Conservation (phyloP, 164 flowering plant species). For the Akebia trifoliata region DNA sequence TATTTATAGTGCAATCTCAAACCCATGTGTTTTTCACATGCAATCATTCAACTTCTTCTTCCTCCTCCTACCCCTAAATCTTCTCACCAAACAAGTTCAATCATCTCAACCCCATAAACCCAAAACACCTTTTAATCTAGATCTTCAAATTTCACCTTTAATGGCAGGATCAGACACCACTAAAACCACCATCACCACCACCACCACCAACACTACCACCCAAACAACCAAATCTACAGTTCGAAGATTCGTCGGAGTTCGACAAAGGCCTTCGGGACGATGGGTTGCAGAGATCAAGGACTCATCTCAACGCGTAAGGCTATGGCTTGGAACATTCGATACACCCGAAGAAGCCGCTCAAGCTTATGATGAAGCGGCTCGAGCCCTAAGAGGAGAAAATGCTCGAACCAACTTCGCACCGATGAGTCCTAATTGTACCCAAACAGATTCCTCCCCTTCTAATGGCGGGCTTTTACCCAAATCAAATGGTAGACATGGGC, state of each 20-base stretch:
- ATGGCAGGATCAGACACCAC: slow-evolving; percentile 15
- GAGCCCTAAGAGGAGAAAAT: slow-evolving; percentile 68
- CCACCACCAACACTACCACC: slow-evolving; percentile 3
- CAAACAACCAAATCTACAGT: slow-evolving; percentile 16
- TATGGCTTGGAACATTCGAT: slow-evolving; percentile 76
- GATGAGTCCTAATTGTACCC: neutral
- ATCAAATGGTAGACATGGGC: slow-evolving; percentile 14
- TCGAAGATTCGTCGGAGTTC: slow-evolving; percentile 58
- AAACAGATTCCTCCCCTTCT: slow-evolving; percentile 8
- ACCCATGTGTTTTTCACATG: slow-evolving; percentile 8
- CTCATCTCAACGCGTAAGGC: slow-evolving; percentile 59
- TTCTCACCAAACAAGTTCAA: neutral
- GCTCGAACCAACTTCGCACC: slow-evolving; percentile 61
- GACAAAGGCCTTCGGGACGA: slow-evolving; percentile 74
- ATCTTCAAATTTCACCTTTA: neutral
- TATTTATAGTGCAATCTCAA: slow-evolving; percentile 13
- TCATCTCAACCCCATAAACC: neutral
- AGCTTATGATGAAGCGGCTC: slow-evolving; percentile 76
- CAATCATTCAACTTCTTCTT: slow-evolving; percentile 1
- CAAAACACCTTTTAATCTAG: neutral
- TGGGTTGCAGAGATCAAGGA: slow-evolving; percentile 90
- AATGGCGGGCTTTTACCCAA: slow-evolving; percentile 9
- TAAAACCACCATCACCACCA: slow-evolving; percentile 13
- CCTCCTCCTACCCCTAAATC: neutral
- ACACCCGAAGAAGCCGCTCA: slow-evolving; percentile 72